Base-by-base conservation (phyloP, 352 stramenopile genomes). In the Pythium sukuiense region DNA sequence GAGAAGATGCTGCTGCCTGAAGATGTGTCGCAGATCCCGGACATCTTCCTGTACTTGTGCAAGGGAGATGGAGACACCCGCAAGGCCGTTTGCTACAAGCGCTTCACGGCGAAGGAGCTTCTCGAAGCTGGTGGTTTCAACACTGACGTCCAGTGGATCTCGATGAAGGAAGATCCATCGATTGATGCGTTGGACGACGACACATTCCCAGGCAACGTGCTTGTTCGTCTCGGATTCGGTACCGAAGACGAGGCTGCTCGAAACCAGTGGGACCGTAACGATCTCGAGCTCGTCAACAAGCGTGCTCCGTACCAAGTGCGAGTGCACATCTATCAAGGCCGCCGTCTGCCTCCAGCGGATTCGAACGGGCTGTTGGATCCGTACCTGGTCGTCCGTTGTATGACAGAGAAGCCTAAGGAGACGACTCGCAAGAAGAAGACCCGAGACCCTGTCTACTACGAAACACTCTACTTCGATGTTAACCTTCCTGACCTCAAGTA, bases 11-110 rank as follows among this genome's bases (percentile, higher is more conserved):
- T 89, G 26, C 67, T 95, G 1, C 79, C 81, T 4, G 80, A 90
- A 61, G 79, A 92, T 24, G 49, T 92, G 9, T 74, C 71, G 0
- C 85, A 96, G 65, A 84, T 97, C 11, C 90, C 90, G 3, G 89
- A 97, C 48, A 79, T 96, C 52, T 97, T 97, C 61, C 67, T 97
- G 60, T 95, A 97, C 58, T 61, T 97, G 32, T 90, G 83, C 69
- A 78, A 77, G 50, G 83, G 85, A 52, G 81, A 91, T 45, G 79
- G 80, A 18, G 81, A 87, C 30, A 81, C 72, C 8, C 72, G 83
- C 1, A 81, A 80, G n/a, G 71, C 74, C 0, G 72, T 97, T 27
- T 95, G 83, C 48, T 97, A 85, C 68, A 81, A 81, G 32, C 88
- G 90, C 9, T 93, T 91, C 73, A 87, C 70, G 6, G 87, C 88